phyloP scores from a whole-genome alignment of 2,329 filamentous ascomycete species.

The Davidsoniella virescens region DNA sequence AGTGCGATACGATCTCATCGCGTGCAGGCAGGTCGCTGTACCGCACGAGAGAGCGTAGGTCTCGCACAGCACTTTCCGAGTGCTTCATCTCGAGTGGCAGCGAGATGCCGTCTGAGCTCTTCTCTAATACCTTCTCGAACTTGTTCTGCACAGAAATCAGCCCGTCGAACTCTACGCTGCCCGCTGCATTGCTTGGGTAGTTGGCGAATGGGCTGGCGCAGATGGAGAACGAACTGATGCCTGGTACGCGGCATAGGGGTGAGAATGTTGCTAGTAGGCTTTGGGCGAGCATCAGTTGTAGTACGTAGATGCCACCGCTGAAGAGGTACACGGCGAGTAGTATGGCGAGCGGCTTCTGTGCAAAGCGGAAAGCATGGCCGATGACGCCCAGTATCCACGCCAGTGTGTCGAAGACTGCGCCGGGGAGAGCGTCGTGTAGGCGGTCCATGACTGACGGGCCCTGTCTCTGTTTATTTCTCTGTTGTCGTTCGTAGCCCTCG shows the following conservation, averaged over 20 bases:
- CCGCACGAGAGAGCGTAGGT: conserved; percentile 55
- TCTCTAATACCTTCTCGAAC: conserved; percentile 60
- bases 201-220: conserved; percentile 15
- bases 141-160: conserved; percentile 59
- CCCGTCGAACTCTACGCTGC: conserved; percentile 50
- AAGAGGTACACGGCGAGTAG: conserved; percentile 45
- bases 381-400: conserved; percentile 40
- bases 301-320: conserved; percentile 40
- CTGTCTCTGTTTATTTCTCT: not conserved
- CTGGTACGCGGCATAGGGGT: conserved; percentile 55
- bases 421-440: conserved; percentile 23
- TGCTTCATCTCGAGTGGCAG: conserved; percentile 67
- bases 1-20: conserved; percentile 57
- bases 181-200: conserved; percentile 16
- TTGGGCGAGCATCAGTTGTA: conserved; percentile 44
- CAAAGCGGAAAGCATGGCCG: conserved; percentile 40
- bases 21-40: conserved; percentile 51
- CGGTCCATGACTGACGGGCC: conserved; percentile 16
- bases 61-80: conserved; percentile 56
- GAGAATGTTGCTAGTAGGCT: conserved; percentile 46
- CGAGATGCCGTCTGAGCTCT: conserved; percentile 46
- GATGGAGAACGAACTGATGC: conserved; percentile 26
- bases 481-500: not conserved
- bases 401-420: conserved; percentile 24
- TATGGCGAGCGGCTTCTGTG: conserved; percentile 48